Conservation (phyloP, 306 rosid species). For the Gastrolobium villosum region DNA sequence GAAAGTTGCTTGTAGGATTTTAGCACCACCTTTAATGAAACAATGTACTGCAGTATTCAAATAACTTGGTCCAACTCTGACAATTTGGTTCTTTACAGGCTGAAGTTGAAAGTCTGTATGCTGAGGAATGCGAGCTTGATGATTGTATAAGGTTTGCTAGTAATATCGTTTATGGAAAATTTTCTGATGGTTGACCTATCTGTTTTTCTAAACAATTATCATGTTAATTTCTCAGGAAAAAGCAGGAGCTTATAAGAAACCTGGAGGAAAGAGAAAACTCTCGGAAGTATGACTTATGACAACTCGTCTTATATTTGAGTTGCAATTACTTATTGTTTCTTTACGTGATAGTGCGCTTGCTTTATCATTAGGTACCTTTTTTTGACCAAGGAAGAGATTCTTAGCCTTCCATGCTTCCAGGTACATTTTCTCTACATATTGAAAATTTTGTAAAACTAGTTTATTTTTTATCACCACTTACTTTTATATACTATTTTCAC, state of each 20-base stretch:
- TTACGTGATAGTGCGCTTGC: constrained; percentile 42
- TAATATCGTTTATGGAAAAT: constrained; percentile 11
- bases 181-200: constrained; percentile 39
- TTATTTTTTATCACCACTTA: constrained; percentile 49
- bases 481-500: constrained; percentile 45
- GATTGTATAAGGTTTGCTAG: constrained; percentile 71
- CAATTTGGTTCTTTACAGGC: constrained; percentile 64
- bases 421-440: constrained; percentile 51
- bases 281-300: constrained; percentile 59
- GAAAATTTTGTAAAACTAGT: constrained; percentile 21
- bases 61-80: constrained; percentile 41
- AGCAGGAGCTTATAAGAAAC: constrained; percentile 66
- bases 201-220: constrained; percentile 35
- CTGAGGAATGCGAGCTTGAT: constrained; percentile 70
- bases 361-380: constrained; percentile 67
- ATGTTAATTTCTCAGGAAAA: constrained; percentile 64
- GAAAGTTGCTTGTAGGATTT: constrained; percentile 42
- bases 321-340: constrained; percentile 38
- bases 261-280: constrained; percentile 61
- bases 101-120: constrained; percentile 70
- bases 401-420: constrained; percentile 77
- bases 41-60: constrained; percentile 17
- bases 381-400: constrained; percentile 72
- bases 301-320: neutral
- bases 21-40: constrained; percentile 18